Conservation (phyloP, 2,329 filamentous ascomycete species). For the Orbilia ellipsospora region DNA sequence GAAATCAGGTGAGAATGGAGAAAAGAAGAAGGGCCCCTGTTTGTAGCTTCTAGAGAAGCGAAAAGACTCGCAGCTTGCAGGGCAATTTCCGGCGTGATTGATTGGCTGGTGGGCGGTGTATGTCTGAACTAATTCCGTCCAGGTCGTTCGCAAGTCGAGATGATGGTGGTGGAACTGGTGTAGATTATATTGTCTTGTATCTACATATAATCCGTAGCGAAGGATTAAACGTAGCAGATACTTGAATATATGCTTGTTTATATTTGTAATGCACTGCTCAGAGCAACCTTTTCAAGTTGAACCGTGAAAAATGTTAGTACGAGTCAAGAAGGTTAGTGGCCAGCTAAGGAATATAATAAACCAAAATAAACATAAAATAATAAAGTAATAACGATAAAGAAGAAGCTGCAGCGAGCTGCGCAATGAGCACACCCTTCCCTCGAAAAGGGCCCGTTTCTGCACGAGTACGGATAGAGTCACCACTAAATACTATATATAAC, state of each 20-base stretch:
- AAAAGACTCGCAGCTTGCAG: conserved; percentile 40
- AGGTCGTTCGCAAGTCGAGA: not conserved
- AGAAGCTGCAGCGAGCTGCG: too few relatives aligned
- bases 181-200: conserved; percentile 4
- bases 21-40: not conserved
- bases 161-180: conserved; percentile 11
- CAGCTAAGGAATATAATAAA: conserved; percentile 1
- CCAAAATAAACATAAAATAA: not conserved
- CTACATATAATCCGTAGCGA: too few relatives aligned
- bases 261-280: not conserved
- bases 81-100: conserved; percentile 30
- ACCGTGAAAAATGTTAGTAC: too few relatives aligned
- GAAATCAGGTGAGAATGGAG: conserved; percentile 49
- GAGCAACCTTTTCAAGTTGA: not conserved
- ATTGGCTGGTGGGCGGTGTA: conserved; percentile 5
- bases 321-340: too few relatives aligned
- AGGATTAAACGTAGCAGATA: too few relatives aligned
- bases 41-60: conserved; percentile 25
- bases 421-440: too few relatives aligned
- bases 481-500: too few relatives aligned
- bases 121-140: not conserved
- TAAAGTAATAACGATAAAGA: conserved; percentile 11
- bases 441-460: too few relatives aligned
- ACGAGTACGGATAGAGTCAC: too few relatives aligned
- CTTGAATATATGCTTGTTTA: too few relatives aligned